Evolutionary conservation across 2,329 filamentous ascomycete genomes (phyloP), one percentile per base, ranked within the genome.

Genomic region (Fusarium sororula): DNA sequence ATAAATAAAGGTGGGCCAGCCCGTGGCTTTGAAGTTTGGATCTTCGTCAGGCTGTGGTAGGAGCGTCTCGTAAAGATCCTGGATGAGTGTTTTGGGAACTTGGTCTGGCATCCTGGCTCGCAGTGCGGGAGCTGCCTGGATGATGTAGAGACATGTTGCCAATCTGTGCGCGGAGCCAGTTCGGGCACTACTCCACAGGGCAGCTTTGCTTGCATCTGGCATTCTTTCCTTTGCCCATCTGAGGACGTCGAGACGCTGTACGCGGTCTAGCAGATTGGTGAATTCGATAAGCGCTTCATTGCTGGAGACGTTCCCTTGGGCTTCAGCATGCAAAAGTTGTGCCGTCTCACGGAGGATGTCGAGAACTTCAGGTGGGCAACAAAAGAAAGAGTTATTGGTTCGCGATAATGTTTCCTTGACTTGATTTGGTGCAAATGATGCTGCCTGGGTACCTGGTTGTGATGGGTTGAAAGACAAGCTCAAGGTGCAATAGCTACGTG

Each of bases 1-100:
- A 8, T 85, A 86, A 28, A 90, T 83, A 63, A 90, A 90, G 0
- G 87, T 85, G 2, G 88, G 87, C 87, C 87, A 90, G 14, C 85
- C 84, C 3, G 87, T 88, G 0, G 85, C 87, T 74, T 90, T 90
- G 81, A 89, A 87, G 20, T 89, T 84, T 6, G 84, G 82, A 58
- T 90, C 86, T 3, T 85, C 81, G 15, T 85, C 82, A 2, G 84
- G 83, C 3, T 90, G 83, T n/a, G 80, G 80, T 1, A 84, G 82
- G 7, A 90, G 81, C 48, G 88, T 85, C 11, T 83, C 65, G n/a
- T 87, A 82, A 15, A 88, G 82, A 35, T 87, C 85, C 11, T 80
- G 72, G 20, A 84, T 84, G 10, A 90, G 79, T 7, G 75, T 68
- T 15, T 80, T 77, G 39, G 58, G 62, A n/a, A 75, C 64, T 51